Evolutionary conservation across 495 filamentous ascomycete species (phyloP), one percentile per base, ranked within the genome.

Genomic region (Baudoinia panamericana): DNA sequence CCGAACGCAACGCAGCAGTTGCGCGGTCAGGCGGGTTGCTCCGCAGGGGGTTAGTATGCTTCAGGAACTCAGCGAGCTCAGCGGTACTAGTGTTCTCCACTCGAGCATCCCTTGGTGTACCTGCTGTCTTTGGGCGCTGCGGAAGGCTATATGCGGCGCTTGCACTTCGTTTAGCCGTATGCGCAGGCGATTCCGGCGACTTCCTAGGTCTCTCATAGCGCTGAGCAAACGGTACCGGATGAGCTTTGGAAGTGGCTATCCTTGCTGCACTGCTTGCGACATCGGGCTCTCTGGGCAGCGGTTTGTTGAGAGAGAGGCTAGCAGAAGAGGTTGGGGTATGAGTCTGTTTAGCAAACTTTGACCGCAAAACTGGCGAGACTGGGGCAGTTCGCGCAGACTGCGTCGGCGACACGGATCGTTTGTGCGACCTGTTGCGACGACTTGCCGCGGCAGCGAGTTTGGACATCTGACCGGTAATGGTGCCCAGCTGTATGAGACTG

Each of bases 401-500:
- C 6, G 30, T 25, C 23, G 41, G 17, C 9, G 43, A 46, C 9
- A 19, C 15, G 8, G 13, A n/a, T 16, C 22, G 18, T 26, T 25
- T 35, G 5, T 18, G 19, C 16, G 30, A 30, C 22, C 46, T 24
- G 31, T 47, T 56, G 17, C 60, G 48, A 18, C 57, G 50, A 32
- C 60, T 63, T 12, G 60, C 60, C 41, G 54, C 52, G 2, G 57
- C 62, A 10, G 59, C 61, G 28, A 60, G 55, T 41, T 56, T 60
- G 31, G 58, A 56, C 39, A 64, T 60, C 41, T 62, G 55, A 24
- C 50, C 52, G 36, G 60, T 47, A 15, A 61, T 51, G 20, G 48
- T 55, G 19, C 55, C 52, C 4, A 64, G 50, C 38, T 58, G 55
- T 7, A 50, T 43, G n/a, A 64, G 50, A 22, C 50, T 36, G 9